These are phyloP conservation scores for Gastrolobium villosum DNA, from an alignment of 306 rosid genomes.

Conservation along the genomic window DNA sequence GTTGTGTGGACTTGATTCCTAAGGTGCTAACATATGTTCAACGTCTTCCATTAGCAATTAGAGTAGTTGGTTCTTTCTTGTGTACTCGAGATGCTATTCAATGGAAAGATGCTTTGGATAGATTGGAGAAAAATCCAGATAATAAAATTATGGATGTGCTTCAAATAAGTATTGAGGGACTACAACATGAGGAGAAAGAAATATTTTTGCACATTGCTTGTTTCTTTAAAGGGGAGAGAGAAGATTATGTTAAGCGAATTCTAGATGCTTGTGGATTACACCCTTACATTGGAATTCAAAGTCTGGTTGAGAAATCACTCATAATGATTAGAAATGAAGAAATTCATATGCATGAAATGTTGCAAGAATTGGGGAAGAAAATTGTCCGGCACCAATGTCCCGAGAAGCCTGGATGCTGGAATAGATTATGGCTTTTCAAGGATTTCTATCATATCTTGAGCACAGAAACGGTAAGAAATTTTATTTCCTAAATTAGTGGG, in stretches of 20 bases:
- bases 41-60: slow-evolving; percentile 39
- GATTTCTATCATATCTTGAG: slow-evolving; percentile 18
- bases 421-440: slow-evolving; percentile 41
- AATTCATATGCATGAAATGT: slow-evolving; percentile 44
- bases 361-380: slow-evolving; percentile 43
- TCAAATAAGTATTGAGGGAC: slow-evolving; percentile 34
- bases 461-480: slow-evolving; percentile 12
- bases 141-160: slow-evolving; percentile 18
- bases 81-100: slow-evolving; percentile 21
- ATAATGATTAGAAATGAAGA: slow-evolving; percentile 30
- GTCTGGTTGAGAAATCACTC: slow-evolving; percentile 40
- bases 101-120: slow-evolving; percentile 31
- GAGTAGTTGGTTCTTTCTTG: slow-evolving; percentile 44
- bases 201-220: slow-evolving; percentile 47
- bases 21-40: slow-evolving; percentile 21
- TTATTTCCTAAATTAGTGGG: background rate
- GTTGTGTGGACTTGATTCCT: background rate
- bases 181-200: background rate
- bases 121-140: slow-evolving; percentile 12
- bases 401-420: slow-evolving; percentile 1
- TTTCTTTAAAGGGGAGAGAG: slow-evolving; percentile 32
- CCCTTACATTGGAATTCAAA: slow-evolving; percentile 26
- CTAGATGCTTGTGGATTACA: background rate
- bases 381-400: slow-evolving; percentile 28
- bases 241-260: slow-evolving; percentile 19